Evolutionary conservation across 139 green algal species (phyloP), one percentile per base, ranked within the genome.

Genomic region (Coelastrella sp.): DNA sequence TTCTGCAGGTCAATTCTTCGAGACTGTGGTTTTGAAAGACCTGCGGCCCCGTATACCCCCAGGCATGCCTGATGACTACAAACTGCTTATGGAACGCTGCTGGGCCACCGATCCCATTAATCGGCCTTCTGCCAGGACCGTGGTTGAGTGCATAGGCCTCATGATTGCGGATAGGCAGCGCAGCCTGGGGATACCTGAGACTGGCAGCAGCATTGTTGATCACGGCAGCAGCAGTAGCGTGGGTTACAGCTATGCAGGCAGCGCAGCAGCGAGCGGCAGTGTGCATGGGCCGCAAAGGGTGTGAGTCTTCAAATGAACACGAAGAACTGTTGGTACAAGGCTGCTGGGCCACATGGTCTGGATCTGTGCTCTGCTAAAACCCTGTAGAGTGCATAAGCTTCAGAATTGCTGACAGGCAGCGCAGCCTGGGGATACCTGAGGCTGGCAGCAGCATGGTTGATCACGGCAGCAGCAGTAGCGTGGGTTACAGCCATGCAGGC

Each of bases 31-130:
- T 17, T 64, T 87, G 82, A 7, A 71, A 5, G 61, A 87, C 82
- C 10, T 65, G 64, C 82, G 82, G 23, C 82, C 82, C 3, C 64
- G 13, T 0, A 61, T 87, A 11, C 82, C 82, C 7, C 32, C 64
- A 23, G 17, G 20, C 64, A 87, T 87, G 61, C 82, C 82, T 17
- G 82, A 60, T 13, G 82, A 87, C 64, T 87, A 78, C 82, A 61
- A 71, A 17, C 47, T 84, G 54, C 78, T 84, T 13, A 84, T 84
- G 78, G 47, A 84, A 56, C 47, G 57, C 20, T 73, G 80, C n/a
- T 86, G 80, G 80, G 57, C 60, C 7, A 57, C 6, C 5, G 23
- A 87, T 8, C 23, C 81, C 0, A 17, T 22, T 17, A 47, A 87
- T 10, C 16, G 82, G 14, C 65, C 82, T 7, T 47, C 7, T 68